A percentile compares a stretch with the other conserved stretches of the same genome.
These are phyloP conservation scores for Pinus tabuliformis DNA, from an alignment of 75 land plant genomes.

Conservation along the genomic window DNA sequence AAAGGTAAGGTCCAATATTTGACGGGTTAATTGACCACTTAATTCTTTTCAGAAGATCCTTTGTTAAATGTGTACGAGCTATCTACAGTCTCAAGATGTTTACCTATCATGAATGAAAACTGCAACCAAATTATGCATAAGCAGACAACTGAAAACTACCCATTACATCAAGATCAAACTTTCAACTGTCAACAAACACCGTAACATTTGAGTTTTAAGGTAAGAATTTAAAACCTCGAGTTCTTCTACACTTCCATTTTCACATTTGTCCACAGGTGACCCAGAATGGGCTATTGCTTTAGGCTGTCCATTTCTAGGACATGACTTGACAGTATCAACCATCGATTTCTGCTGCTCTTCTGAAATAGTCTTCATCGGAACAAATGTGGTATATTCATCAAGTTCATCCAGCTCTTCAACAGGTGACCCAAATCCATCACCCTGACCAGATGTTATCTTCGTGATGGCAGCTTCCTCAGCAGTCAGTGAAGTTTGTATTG, in stretches of 20 bases:
- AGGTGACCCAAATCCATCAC: slow-evolving; percentile 11
- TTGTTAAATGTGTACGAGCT: no score
- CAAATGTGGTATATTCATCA: slow-evolving; percentile 16
- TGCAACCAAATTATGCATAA: neutral
- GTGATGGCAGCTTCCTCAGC: slow-evolving; percentile 35
- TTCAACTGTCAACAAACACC: neutral
- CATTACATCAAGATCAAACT: neutral
- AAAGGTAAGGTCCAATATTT: neutral
- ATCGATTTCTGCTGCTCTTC: neutral
- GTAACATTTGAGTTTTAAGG: neutral
- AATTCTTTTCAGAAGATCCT: no score
- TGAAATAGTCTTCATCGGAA: slow-evolving; percentile 6
- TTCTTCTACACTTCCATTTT: slow-evolving; percentile 34
- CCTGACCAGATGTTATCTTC: slow-evolving; percentile 22
- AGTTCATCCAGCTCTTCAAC: slow-evolving; percentile 35
- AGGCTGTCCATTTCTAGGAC: neutral
- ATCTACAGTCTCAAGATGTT: neutral
- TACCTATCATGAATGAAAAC: neutral
- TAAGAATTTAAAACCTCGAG: slow-evolving; percentile 39
- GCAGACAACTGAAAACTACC: neutral
- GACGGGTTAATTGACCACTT: neutral
- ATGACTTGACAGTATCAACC: neutral
- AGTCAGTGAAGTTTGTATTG: slow-evolving; percentile 9
- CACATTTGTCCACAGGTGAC: neutral
- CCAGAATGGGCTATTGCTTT: neutral